Evolutionary conservation across 192 early-diverging fungal genomes (phyloP).

Genomic region (Rhizoclosmatium sp.): DNA sequence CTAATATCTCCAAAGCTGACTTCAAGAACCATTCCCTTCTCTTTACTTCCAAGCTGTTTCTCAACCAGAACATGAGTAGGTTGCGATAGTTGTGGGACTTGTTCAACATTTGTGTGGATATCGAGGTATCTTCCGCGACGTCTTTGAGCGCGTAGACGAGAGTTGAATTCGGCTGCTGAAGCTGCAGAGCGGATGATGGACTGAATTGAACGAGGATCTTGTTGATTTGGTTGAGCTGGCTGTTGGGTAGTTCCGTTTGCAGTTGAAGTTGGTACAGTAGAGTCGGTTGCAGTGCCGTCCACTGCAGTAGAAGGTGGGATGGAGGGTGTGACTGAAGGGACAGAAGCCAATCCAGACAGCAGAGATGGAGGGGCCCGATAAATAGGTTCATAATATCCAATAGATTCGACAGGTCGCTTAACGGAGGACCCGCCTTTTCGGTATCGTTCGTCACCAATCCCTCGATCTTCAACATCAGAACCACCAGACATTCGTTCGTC

Average conservation of each 20-base stretch:
- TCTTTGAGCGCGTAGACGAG: conserved; percentile 39
- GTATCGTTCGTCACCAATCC: conserved; percentile 23
- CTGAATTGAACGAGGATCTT: conserved; percentile 15
- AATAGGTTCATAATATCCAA: conserved; percentile 33
- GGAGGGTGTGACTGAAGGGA: neutral
- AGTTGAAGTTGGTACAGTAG: neutral
- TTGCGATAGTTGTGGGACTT: conserved; percentile 50
- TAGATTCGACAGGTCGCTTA: conserved; percentile 24
- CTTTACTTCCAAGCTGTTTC: conserved; percentile 26
- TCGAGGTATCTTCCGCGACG: conserved; percentile 49
- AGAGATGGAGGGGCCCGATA: conserved; percentile 28
- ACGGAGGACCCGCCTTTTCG: conserved; percentile 14
- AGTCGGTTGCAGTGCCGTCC: neutral
- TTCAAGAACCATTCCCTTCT: conserved; percentile 36
- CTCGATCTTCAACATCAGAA: conserved; percentile 25
- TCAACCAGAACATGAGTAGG: conserved; percentile 48
- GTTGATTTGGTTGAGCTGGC: neutral
- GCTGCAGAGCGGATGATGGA: conserved; percentile 46
- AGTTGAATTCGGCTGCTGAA: conserved; percentile 60
- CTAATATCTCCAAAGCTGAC: conserved; percentile 37
- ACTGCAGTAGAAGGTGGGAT: neutral
- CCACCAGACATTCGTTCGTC: conserved; percentile 25
- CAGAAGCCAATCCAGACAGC: conserved; percentile 12
- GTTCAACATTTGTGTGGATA: conserved; percentile 59
- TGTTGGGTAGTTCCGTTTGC: neutral